phyloP scores from a whole-genome alignment of 352 stramenopile genomes.

The Peronospora destructor region DNA sequence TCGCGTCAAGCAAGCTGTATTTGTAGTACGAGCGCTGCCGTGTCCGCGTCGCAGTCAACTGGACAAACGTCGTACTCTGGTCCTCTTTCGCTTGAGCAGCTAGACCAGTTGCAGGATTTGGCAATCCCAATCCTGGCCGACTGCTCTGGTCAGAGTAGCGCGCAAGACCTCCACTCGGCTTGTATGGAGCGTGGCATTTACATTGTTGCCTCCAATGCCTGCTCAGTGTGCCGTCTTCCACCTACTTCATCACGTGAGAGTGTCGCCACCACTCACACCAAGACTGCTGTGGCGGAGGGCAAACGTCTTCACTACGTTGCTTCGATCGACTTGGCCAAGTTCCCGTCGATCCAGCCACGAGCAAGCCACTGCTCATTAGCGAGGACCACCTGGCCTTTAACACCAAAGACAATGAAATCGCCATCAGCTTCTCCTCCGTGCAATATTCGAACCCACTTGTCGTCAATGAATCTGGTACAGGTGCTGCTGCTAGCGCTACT shows the following conservation, averaged over 20 bases:
- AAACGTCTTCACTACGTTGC: constrained; percentile 65
- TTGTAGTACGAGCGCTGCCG: constrained; percentile 25
- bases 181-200: constrained; percentile 68
- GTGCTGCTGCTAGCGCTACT: constrained; percentile 51
- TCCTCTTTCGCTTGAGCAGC: constrained; percentile 40
- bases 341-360: constrained; percentile 43
- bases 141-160: constrained; percentile 53
- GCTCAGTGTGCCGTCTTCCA: constrained; percentile 29
- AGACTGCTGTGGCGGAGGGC: constrained; percentile 24
- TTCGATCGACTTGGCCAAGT: constrained; percentile 49
- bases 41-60: constrained; percentile 14
- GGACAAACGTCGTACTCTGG: constrained; percentile 28
- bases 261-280: too few species aligned
- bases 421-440: constrained; percentile 56
- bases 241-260: too few species aligned
- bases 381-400: constrained; percentile 57
- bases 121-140: constrained; percentile 65
- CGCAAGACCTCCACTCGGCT: constrained; percentile 44
- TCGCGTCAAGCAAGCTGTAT: constrained; percentile 37
- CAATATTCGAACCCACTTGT: constrained; percentile 67
- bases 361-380: constrained; percentile 46
- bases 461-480: constrained; percentile 61
- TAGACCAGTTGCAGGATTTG: too few species aligned
- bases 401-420: constrained; percentile 62
- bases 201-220: constrained; percentile 63